Evolutionary conservation across 2,329 filamentous ascomycete species (phyloP), one percentile per base, ranked within the genome.

Genomic region (Trichoderma asperellum): DNA sequence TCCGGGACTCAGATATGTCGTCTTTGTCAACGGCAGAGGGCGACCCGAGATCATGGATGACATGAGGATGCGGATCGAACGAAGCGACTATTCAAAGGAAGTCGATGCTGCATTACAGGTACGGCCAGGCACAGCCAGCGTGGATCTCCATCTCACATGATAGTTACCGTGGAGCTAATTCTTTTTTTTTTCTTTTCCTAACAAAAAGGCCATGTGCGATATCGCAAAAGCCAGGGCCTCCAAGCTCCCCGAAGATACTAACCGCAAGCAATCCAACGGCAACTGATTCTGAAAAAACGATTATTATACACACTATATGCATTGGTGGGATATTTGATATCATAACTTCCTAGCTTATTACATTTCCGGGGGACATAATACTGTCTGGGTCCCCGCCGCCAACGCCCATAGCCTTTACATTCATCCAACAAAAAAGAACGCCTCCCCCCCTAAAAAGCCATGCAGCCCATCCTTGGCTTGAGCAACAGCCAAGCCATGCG

Each of bases 1-100:
- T 78, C 93, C 93, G 0, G 93, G 94, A 0, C 78, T 97, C 77
- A 86, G 91, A 80, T 97, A 96, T 83, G 93, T 97, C 76, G 92
- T 95, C 21, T 97, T 97, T 78, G 95, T 97, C 68, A 94, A 97
- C 77, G 93, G 93, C 0, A 86, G 94, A 58, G 85, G 87, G 52
- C 85, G 93, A 68, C 85, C 87, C 1, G 87, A 88, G 71, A 91
- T 97, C 68, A 93, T 97, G 90, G 84, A 88, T 71, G 90, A 97
- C 75, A 97, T 97, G 92, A 86, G 86, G 71, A 78, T 81, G 64
- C 85, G 94, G 64, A 97, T 97, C 75, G 86, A 85, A 18, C 83
- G 90, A 64, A 89, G 86, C 1, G 87, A 95, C 77, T 83, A 89
- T 63, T 80, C 83, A 29, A 83, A 83, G 18, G 94, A 97, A 81